Conservation (phyloP, 108 stramenopile species). For the Cylindrotheca fusiformis region DNA sequence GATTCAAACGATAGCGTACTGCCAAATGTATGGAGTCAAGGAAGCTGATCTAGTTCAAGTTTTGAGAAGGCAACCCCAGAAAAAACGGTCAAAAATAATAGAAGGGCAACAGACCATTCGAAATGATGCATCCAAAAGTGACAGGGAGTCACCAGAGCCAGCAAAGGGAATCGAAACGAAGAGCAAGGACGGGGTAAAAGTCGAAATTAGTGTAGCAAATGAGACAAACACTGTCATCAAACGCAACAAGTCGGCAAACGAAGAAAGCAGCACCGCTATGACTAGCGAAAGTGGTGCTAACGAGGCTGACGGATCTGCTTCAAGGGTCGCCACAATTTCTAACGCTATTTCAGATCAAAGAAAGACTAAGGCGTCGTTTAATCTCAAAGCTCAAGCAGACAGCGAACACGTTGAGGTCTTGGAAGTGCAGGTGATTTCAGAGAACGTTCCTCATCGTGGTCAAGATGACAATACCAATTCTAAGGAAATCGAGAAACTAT, state of each 20-base stretch:
- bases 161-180: slow-evolving; percentile 6
- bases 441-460: no score
- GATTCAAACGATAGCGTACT: slow-evolving; percentile 73
- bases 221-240: slow-evolving; percentile 4
- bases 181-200: slow-evolving; percentile 1
- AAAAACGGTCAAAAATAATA: not conserved
- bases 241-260: not conserved
- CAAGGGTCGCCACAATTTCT: not conserved
- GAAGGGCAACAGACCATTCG: no score
- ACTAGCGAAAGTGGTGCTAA: not conserved
- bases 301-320: not conserved
- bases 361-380: no score
- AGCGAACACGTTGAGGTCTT: no score
- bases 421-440: no score
- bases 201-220: no score
- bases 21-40: slow-evolving; percentile 65
- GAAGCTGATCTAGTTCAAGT: slow-evolving; percentile 81
- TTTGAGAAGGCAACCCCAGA: slow-evolving; percentile 22
- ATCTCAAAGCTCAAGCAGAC: no score
- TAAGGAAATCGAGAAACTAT: no score
- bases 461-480: no score
- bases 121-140: no score
- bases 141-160: no score
- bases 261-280: not conserved
- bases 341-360: not conserved